Base-by-base conservation (phyloP, 352 stramenopile species). In the Thalassiosira mediterranea region DNA sequence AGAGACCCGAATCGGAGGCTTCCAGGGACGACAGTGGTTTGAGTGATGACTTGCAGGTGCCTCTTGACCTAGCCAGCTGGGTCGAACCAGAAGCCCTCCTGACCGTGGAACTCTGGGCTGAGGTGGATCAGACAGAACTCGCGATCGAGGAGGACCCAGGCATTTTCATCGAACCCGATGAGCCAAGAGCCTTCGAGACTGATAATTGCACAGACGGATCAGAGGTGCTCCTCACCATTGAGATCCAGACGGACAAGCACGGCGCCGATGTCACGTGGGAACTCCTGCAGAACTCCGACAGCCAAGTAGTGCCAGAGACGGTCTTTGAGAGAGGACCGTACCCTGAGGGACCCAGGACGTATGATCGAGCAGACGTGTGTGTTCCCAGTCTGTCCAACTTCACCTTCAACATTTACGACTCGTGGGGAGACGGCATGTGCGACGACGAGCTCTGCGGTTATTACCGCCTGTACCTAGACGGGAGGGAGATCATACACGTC, bases 231-330 rank as follows among this genome's bases (percentile, higher is more conserved):
- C 34, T 79, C 13, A 68, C 56, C n/a, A 59, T 80, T 32, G 71
- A 80, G 58, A 13, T 80, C 3, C 71, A 80, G 40, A 71, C 71
- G 13, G 71, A 80, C 46, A 52, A 70, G 47, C 57, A 74, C 49
- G 63, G 62, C 11, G 47, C 56, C 13, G 71, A 80, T 23, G 62
- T 59, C 0, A 66, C 71, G 10, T 80, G 60, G 60, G 57, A 64
- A 54, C 29, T 79, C 0, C 23, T 4, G 17, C 46, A 37, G 0
- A 37, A 76, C 40, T 5, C 52, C 10, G 52, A 63, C 11, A n/a
- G n/a, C n/a, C 40, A 76, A 40, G 48, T 23, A 2, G 49, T 0
- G 1, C 25, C n/a, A 0, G 40, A 49, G 29, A 15, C 37, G 0
- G 13, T 25, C 7, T 11, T 62, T 37, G 23, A 28, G 19, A 25